Percentiles rank a stretch among this genome's conserved stretches.
phyloP scores from a whole-genome alignment of 192 early-diverging fungal species.

The Gigaspora rosea region DNA sequence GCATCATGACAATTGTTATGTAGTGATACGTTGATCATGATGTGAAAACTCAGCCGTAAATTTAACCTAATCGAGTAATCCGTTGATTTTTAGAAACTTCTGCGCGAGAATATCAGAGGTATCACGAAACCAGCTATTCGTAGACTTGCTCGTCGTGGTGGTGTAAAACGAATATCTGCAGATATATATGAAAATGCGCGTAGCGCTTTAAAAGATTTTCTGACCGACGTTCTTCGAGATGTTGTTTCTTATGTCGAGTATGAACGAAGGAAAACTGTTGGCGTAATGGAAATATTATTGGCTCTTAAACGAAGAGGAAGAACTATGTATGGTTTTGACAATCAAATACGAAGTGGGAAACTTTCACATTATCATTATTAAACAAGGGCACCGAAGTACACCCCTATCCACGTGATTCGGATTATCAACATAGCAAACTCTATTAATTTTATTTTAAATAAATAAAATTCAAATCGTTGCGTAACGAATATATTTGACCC shows the following conservation, averaged over 20 bases:
- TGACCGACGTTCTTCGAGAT: constrained; percentile 95
- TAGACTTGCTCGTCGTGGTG: constrained; percentile 96
- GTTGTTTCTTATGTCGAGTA: constrained; percentile 96
- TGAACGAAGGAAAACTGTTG: constrained; percentile 95
- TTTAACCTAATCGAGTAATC: neutral
- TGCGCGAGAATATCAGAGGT: neutral
- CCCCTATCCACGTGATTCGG: too few species aligned
- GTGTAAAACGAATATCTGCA: constrained; percentile 98
- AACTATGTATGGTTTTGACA: constrained; percentile 69
- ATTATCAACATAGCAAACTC: too few species aligned
- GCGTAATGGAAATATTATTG: constrained; percentile 89
- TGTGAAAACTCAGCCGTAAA: too few species aligned
- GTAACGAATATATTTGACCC: too few species aligned
- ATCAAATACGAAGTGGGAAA: neutral
- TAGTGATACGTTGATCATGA: too few species aligned
- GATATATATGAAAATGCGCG: constrained; percentile 94
- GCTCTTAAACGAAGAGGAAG: constrained; percentile 92
- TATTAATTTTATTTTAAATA: too few species aligned
- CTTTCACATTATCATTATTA: too few species aligned
- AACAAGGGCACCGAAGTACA: too few species aligned
- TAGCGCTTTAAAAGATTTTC: constrained; percentile 89
- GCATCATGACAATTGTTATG: too few species aligned
- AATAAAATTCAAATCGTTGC: too few species aligned
- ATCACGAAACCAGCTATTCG: constrained; percentile 63
- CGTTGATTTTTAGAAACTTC: constrained; percentile 1